Percentiles rank a stretch among this genome's conserved stretches.
Conservation (phyloP, 371 early-diverging fungal species). For the Apophysomyces elegans region DNA sequence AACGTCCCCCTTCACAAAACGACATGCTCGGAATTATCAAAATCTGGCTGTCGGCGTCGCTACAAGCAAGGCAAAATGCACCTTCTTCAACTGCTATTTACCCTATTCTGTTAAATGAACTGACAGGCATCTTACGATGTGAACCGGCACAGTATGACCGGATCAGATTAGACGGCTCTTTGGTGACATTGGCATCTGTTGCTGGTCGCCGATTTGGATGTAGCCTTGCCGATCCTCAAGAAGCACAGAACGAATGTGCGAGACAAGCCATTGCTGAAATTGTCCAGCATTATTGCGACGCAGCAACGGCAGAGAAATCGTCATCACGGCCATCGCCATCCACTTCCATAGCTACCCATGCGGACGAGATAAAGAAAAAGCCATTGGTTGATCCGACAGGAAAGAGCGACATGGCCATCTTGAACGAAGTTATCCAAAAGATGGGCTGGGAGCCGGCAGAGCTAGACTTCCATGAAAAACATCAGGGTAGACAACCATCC, state of each 20-base stretch:
- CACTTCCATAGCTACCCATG: too few species aligned
- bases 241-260: neutral
- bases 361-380: neutral
- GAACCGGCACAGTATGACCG: neutral
- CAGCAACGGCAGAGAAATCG: neutral
- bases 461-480: neutral
- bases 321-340: neutral
- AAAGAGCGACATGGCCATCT: neutral
- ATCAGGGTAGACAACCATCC: neutral
- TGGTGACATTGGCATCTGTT: neutral
- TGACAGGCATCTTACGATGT: neutral
- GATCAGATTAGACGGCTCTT: neutral
- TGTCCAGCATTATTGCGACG: neutral
- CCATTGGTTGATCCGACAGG: neutral
- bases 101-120: neutral
- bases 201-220: neutral
- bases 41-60: slow-evolving; percentile 4
- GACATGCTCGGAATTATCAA: slow-evolving; percentile 1
- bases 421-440: slow-evolving; percentile 3
- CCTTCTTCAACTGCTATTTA: neutral
- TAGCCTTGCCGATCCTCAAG: neutral
- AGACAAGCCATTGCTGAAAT: neutral
- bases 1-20: neutral
- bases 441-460: neutral
- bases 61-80: neutral